Evolutionary conservation across 148 eudicot genomes (phyloP), one percentile per base, ranked within the genome.

Genomic region (Mesembryanthemum crystallinum): DNA sequence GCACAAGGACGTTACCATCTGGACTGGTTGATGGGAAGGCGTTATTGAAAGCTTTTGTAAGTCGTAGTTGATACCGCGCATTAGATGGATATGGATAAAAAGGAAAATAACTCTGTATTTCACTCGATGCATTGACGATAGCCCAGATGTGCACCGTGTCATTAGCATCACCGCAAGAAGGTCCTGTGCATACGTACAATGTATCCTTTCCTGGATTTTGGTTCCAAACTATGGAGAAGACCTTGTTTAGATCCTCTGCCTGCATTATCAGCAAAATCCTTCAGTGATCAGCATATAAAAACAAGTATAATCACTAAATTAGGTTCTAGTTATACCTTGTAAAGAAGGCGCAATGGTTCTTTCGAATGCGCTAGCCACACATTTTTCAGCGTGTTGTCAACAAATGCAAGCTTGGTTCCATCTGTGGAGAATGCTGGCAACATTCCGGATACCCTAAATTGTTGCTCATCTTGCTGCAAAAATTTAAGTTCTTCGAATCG

Each of bases 381-480:
- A 29, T 66, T 45, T 43, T 69, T 39, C 59, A 76, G 57, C 57
- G 67, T 73, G 20, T 67, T 76, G 42, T 67, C 78, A 39, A 76
- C 78, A 57, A 76, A 76, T 20, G 79, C 79, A 68, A 76, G 67
- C n/a, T 76, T 68, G 2, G 3, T 39, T 5, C 79, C 79, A 45
- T 60, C 72, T 3, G 52, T 32, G 3, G 73, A 76, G 42, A 76
- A 57, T 32, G 79, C 42, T 1, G 79, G 79, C 35, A 68, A 76
- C 0, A 59, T 73, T 3, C 73, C 73, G 0, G 79, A 43, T 0
- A 59, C 73, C 67, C 79, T 76, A 1, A 68, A n/a, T 11, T 59
- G 28, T 23, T 67, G 73, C 21, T 57, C 27, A 0, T 69, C 73
- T 29, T 65, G 35, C 14, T 68, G 58, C 0, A 64, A 59, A 20